Base-by-base conservation (phyloP, 345 rosid genomes). In the Odontarrhena argentea region DNA sequence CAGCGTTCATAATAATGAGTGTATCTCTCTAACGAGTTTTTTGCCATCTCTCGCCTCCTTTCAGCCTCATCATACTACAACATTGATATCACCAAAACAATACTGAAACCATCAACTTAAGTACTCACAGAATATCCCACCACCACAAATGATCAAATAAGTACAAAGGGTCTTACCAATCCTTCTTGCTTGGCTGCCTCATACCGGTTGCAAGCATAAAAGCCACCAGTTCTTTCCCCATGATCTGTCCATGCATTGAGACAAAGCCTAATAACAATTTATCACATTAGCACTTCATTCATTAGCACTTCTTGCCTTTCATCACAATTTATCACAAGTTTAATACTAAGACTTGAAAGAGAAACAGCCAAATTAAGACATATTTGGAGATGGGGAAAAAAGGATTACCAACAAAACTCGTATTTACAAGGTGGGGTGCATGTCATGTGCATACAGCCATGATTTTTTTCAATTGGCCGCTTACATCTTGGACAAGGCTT, bases 141-240 rank as follows among this genome's bases (percentile, higher is more conserved):
- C 49, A 60, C 60, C 28, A 35, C 46, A 69, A 46, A 67, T 37
- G 15, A 52, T 28, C 42, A 76, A 65, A 64, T 54, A 45, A 62
- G 68, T 51, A 69, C 38, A 46, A 45, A 47, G 60, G 54, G 73
- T 54, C 93, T 56, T 81, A 94, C 99, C 60, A 65, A 81, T 77
- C 97, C 99, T 68, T 91, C 91, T 75, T 89, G 88, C 80, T 85
- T 95, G 45, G 96, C 96, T 49, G 86, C 81, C 71, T 93, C 97
- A 70, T 69, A 75, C 55, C 71, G 75, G 45, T 75, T 75, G 55
- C 79, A 75, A 49, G 79, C 79, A 59, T 75, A 75, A 69, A 69
- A 75, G 32, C 71, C 79, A 65, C 75, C 78, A 11, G 78, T 68
- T 68, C 74, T 69, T 63, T 75, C 78, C 55, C 78, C 75, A 32